These are phyloP conservation scores for Ceratocystis colombiana DNA, from an alignment of 2,329 filamentous ascomycete genomes.

Conservation along the genomic window DNA sequence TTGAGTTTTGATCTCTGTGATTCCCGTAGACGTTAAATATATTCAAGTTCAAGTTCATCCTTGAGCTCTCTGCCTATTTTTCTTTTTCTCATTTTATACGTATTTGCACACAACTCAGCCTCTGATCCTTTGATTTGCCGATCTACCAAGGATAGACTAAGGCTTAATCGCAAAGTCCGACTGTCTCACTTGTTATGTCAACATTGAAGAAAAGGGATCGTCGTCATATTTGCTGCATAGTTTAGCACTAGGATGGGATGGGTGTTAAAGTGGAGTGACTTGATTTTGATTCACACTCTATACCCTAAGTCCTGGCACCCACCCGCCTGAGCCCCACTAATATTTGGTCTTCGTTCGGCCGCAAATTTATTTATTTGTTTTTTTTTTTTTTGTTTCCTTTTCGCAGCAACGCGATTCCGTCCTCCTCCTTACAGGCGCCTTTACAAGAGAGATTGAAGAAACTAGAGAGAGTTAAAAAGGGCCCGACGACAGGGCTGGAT, in stretches of 20 bases:
- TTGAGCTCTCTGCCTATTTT: too few species aligned
- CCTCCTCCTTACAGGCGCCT: background rate
- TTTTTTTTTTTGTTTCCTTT: background rate
- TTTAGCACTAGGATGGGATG: background rate
- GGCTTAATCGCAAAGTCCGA: too few species aligned
- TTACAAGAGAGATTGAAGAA: background rate
- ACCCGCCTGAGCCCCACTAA: background rate
- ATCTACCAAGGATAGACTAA: too few species aligned
- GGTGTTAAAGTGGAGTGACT: slow-evolving; percentile 2
- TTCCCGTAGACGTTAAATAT: too few species aligned
- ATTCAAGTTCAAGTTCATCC: too few species aligned
- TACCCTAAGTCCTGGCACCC: background rate
- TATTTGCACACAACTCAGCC: too few species aligned
- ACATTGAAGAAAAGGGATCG: background rate
- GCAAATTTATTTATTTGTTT: slow-evolving; percentile 15
- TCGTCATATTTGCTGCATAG: background rate
- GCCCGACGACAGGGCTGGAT: too few species aligned
- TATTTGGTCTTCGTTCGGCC: background rate
- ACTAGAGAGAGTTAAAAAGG: background rate
- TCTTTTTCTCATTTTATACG: too few species aligned
- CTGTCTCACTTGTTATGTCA: background rate
- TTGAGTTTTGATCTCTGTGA: too few species aligned
- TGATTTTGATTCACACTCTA: background rate
- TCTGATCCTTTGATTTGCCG: too few species aligned
- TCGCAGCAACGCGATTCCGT: slow-evolving; percentile 14